A percentile compares a stretch with the other conserved stretches of the same genome.
These are phyloP conservation scores for Thalassiosira hispida DNA, from an alignment of 352 stramenopile genomes.

Conservation along the genomic window DNA sequence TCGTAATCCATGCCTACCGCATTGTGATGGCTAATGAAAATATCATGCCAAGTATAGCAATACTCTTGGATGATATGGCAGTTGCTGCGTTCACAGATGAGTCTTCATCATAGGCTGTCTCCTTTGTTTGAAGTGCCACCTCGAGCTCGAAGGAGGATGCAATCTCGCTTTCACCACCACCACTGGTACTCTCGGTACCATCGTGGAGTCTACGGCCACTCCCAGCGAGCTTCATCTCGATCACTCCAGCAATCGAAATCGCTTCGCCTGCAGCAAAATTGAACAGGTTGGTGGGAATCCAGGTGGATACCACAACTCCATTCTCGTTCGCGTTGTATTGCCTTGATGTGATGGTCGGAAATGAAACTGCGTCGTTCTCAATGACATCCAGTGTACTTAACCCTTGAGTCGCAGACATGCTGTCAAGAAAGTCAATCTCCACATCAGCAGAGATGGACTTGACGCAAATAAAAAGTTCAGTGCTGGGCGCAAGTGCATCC, in stretches of 20 bases:
- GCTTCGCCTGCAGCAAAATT: not conserved
- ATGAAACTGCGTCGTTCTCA: not conserved
- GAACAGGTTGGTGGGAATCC: not conserved
- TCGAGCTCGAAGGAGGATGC: not conserved
- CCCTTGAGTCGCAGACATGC: not conserved
- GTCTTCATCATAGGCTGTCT: not conserved
- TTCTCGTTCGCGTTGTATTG: not conserved
- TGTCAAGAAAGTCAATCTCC: slow-evolving; percentile 1
- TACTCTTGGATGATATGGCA: not conserved
- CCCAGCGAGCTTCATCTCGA: not conserved
- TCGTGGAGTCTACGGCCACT: not conserved
- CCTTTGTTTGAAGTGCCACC: not conserved
- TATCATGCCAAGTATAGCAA: not conserved
- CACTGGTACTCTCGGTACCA: too few relatives aligned
- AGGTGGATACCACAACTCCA: not conserved
- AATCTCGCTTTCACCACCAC: not conserved
- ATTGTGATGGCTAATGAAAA: not conserved
- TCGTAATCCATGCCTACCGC: too few relatives aligned
- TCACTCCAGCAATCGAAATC: not conserved
- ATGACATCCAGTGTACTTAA: not conserved
- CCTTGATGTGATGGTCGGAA: not conserved
- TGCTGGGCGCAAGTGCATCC: not conserved
- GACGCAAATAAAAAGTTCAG: not conserved
- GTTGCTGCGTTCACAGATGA: not conserved
- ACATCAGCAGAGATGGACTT: slow-evolving; percentile 2